Evolutionary conservation across 441 rosid species (phyloP).

Genomic region (Euphorbia neoarborescens): DNA sequence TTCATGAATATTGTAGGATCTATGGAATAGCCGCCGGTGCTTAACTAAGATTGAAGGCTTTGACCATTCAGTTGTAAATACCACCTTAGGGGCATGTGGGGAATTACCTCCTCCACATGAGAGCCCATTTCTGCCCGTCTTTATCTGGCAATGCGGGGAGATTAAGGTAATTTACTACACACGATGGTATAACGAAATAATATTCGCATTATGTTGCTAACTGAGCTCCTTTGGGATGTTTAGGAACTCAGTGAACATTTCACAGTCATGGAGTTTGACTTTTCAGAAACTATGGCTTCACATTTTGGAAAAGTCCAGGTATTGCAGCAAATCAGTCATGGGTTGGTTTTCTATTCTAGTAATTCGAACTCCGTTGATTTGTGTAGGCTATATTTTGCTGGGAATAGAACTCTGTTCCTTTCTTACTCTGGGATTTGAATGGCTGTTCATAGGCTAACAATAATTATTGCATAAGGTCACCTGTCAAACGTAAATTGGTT

Average conservation of each 20-base stretch:
- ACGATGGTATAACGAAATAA: neutral
- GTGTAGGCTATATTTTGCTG: neutral
- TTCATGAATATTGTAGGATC: conserved; percentile 43
- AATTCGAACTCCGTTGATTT: neutral
- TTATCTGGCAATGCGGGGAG: conserved; percentile 89
- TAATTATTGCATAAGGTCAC: neutral
- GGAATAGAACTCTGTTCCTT: neutral
- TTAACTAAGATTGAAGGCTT: conserved; percentile 72
- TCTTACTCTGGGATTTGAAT: neutral
- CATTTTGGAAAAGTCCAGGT: conserved; percentile 65
- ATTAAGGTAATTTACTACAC: conserved; percentile 39
- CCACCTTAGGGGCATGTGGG: conserved; percentile 77
- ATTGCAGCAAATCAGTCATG: neutral
- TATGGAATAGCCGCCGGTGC: conserved; percentile 71
- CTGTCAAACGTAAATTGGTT: neutral
- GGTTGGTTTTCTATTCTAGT: neutral
- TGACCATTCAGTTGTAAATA: conserved; percentile 72
- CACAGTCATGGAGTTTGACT: conserved; percentile 71
- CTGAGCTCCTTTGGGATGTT: conserved; percentile 16
- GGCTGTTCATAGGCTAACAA: neutral
- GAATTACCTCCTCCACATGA: conserved; percentile 47
- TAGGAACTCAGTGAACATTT: conserved; percentile 69
- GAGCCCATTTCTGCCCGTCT: conserved; percentile 64
- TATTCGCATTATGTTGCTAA: neutral
- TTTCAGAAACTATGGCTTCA: conserved; percentile 52